Percentiles rank a stretch among this genome's conserved stretches.
These are phyloP conservation scores for Beta vulgaris DNA, from an alignment of 148 eudicot species.

Conservation along the genomic window DNA sequence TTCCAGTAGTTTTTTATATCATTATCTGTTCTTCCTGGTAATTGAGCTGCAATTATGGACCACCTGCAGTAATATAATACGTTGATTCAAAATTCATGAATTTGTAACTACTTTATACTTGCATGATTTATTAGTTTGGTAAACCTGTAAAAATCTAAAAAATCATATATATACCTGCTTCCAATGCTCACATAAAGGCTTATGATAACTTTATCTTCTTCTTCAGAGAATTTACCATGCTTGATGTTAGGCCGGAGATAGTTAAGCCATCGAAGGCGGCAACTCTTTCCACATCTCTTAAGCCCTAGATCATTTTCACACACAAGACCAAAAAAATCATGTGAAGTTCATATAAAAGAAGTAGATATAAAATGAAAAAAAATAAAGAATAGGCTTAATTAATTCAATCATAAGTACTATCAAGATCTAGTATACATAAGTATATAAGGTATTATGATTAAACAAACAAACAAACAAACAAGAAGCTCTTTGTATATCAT, in stretches of 20 bases:
- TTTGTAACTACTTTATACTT: background rate
- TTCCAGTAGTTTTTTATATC: conserved; percentile 97
- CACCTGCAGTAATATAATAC: no score
- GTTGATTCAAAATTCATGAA: conserved; percentile 7
- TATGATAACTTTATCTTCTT: conserved; percentile 77
- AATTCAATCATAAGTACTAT: no score
- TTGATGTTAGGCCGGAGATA: conserved; percentile 86
- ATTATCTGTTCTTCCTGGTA: conserved; percentile 93
- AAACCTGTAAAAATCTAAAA: background rate
- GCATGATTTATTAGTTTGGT: background rate
- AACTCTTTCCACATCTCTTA: conserved; percentile 88
- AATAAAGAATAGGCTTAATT: no score
- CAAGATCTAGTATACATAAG: no score
- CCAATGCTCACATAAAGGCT: conserved; percentile 88
- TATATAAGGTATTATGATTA: no score
- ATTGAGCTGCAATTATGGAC: conserved; percentile 93
- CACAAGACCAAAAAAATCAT: background rate
- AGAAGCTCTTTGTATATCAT: no score
- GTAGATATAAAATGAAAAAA: background rate
- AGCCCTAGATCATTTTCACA: conserved; percentile 46
- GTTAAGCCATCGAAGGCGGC: conserved; percentile 84
- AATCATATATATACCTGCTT: conserved; percentile 55
- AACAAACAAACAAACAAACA: no score
- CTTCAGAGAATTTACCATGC: conserved; percentile 89
- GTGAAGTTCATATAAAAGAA: background rate